Conservation (phyloP, 495 filamentous ascomycete species). For the Penicillium cosmopolitanum region DNA sequence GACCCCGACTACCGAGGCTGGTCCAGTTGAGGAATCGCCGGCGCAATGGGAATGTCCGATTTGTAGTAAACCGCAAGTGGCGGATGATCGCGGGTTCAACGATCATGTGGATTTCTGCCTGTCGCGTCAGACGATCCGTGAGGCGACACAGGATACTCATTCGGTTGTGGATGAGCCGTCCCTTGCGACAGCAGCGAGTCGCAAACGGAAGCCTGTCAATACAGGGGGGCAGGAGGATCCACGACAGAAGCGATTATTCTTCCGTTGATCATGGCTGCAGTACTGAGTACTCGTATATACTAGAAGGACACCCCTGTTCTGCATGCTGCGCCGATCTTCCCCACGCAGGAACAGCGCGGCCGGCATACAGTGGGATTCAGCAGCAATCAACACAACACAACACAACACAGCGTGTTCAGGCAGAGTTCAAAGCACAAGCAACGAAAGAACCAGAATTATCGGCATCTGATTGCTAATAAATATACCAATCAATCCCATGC, state of each 20-base stretch:
- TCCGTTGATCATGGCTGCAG: slow-evolving; percentile 26
- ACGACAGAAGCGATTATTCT: slow-evolving; percentile 46
- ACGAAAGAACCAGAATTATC: too few species aligned
- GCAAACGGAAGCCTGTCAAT: slow-evolving; percentile 37
- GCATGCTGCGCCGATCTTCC: neutral
- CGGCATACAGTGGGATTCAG: neutral
- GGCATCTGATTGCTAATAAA: neutral
- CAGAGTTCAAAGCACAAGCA: too few species aligned
- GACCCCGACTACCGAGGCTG: neutral
- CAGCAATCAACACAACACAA: neutral
- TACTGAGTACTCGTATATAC: neutral
- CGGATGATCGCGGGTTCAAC: slow-evolving; percentile 83
- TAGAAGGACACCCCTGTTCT: neutral
- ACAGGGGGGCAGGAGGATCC: slow-evolving; percentile 26
- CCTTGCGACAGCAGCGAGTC: slow-evolving; percentile 7
- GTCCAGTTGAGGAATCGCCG: slow-evolving; percentile 21
- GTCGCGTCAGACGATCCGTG: slow-evolving; percentile 80
- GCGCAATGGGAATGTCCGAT: slow-evolving; percentile 86
- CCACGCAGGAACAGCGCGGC: neutral
- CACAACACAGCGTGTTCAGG: too few species aligned
- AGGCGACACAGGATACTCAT: slow-evolving; percentile 62
- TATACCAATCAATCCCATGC: neutral
- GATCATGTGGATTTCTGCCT: slow-evolving; percentile 94
- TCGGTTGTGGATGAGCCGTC: slow-evolving; percentile 15
- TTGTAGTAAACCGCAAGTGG: slow-evolving; percentile 70